Evolutionary conservation across 164 flowering plant species (phyloP).

Genomic region (Sextonia rubra): DNA sequence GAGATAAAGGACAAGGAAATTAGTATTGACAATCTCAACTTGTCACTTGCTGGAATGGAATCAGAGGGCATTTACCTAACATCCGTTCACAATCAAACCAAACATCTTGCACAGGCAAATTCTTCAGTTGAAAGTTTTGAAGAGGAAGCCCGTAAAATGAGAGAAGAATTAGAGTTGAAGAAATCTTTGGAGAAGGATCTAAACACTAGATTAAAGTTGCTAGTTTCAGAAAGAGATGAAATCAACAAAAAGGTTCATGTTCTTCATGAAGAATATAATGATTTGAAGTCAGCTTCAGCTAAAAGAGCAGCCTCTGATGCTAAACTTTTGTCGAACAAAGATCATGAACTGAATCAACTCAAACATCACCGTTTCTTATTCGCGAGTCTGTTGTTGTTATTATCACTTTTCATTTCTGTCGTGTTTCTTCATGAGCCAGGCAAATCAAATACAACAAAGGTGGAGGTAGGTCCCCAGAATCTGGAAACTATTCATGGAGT

Average conservation of each 20-base stretch:
- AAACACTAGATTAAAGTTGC: conserved; percentile 31
- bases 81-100: conserved; percentile 30
- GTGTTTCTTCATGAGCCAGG: conserved; percentile 24
- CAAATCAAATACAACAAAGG: conserved; percentile 19
- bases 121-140: conserved; percentile 38
- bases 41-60: conserved; percentile 55
- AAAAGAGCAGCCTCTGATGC: conserved; percentile 50
- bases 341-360: conserved; percentile 37
- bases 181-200: conserved; percentile 37
- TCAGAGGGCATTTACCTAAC: conserved; percentile 36
- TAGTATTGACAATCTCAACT: conserved; percentile 30
- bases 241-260: conserved; percentile 25
- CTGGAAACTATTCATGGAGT: conserved; percentile 10
- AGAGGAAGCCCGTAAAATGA: conserved; percentile 32
- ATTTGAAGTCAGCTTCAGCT: conserved; percentile 48
- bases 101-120: conserved; percentile 38
- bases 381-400: neutral
- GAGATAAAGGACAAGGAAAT: conserved; percentile 70
- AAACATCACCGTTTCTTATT: conserved; percentile 8
- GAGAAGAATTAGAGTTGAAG: conserved; percentile 43
- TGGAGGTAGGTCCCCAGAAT: conserved; percentile 8
- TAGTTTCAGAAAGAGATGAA: conserved; percentile 50
- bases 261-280: conserved; percentile 35
- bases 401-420: neutral
- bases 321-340: conserved; percentile 40